Conservation (phyloP, 192 early-diverging fungal species). For the Entophlyctis helioformis region DNA sequence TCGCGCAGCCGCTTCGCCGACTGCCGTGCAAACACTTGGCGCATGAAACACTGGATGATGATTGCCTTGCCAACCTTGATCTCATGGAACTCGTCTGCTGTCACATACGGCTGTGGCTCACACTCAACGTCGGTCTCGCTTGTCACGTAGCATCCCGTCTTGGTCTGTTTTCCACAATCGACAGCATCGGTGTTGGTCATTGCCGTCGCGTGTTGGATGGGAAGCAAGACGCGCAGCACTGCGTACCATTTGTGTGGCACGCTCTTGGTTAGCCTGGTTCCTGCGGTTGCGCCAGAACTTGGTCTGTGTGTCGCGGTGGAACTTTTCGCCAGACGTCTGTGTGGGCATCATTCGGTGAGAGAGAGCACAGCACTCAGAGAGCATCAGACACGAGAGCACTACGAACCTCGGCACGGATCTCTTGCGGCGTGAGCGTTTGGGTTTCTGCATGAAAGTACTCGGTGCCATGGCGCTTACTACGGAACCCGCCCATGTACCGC, state of each 20-base stretch:
- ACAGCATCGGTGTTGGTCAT: neutral
- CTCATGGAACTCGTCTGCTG: constrained; percentile 22
- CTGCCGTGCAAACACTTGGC: constrained; percentile 24
- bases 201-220: neutral
- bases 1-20: constrained; percentile 14
- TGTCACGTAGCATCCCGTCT: constrained; percentile 27
- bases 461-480: constrained; percentile 16
- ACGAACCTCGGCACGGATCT: constrained; percentile 29
- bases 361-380: neutral
- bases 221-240: neutral
- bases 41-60: constrained; percentile 40
- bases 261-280: constrained; percentile 22
- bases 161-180: too few species aligned
- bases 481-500: constrained; percentile 37
- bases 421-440: constrained; percentile 44
- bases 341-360: too few species aligned
- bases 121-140: constrained; percentile 19
- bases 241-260: constrained; percentile 42
- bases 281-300: constrained; percentile 26
- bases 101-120: constrained; percentile 23
- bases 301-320: constrained; percentile 46
- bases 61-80: constrained; percentile 20
- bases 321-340: constrained; percentile 12
- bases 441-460: constrained; percentile 41
- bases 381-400: neutral